Percentiles rank a stretch among this genome's conserved stretches.
These are phyloP conservation scores for Carex cristatella DNA, from an alignment of 176 grass and related monocot genomes.

Conservation along the genomic window DNA sequence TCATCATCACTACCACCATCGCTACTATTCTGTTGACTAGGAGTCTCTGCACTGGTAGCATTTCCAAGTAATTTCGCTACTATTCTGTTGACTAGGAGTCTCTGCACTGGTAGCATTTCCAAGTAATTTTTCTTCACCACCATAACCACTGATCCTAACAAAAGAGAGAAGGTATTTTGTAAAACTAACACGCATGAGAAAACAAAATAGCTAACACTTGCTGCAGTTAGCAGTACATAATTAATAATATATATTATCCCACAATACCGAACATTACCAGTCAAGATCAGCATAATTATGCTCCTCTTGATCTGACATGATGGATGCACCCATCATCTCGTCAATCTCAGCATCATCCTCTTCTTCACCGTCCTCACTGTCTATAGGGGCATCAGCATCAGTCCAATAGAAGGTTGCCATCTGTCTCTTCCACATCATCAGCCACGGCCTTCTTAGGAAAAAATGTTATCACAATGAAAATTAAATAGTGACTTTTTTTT, in stretches of 20 bases:
- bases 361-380: conserved; percentile 25
- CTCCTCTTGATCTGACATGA: conserved; percentile 20
- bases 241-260: background rate
- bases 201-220: background rate
- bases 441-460: conserved; percentile 44
- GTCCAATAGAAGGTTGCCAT: conserved; percentile 36
- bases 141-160: conserved; percentile 37
- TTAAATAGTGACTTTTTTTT: too few relatives aligned
- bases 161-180: background rate
- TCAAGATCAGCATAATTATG: conserved; percentile 81
- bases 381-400: conserved; percentile 1
- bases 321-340: conserved; percentile 19
- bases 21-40: conserved; percentile 17
- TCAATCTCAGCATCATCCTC: conserved; percentile 20
- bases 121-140: conserved; percentile 79
- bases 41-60: background rate
- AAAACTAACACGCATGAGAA: background rate
- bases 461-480: too few relatives aligned
- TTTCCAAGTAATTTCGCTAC: too few relatives aligned
- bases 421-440: conserved; percentile 55
- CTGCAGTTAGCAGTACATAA: background rate
- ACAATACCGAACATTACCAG: conserved; percentile 10
- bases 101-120: conserved; percentile 61
- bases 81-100: conserved; percentile 25
- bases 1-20: background rate